Evolutionary conservation across 768 basidiomycete genomes (phyloP), one percentile per base, ranked within the genome.

Genomic region (Mycena indigotica): DNA sequence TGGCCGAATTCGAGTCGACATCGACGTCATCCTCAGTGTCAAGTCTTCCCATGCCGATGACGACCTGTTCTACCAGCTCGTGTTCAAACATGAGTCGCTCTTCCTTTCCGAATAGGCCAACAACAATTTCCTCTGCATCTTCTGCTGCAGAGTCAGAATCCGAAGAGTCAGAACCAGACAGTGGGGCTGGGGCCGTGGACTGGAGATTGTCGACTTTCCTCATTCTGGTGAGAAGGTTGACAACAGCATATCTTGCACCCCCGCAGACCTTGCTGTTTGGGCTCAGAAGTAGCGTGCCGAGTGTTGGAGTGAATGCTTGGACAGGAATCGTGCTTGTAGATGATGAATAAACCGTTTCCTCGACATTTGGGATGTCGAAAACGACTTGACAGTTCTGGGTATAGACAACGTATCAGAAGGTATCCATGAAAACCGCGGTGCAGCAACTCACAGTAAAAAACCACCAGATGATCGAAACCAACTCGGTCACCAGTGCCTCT

Each of bases 401-500:
- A 38, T 55, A 48, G 52, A 17, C 17, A 48, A 53, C 54, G 55
- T 45, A n/a, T 55, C 21, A 41, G 57, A 23, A 63, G 46, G 28
- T 53, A 41, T 5, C 29, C 10, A 28, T 38, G n/a, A 16, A 51
- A 49, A 50, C 58, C 46, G 50, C 41, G 29, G 55, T 52, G 28
- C 26, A 32, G 61, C 70, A 12, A 44, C 55, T 28, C 55, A 85
- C 86, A 54, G 87, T 84, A 65, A 92, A 86, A 73, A 96, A 98
- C 87, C 93, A 96, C 93, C 93, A 97, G 48, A 97, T 83, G 63
- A 96, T 84, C 50, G 82, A 75, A 32, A 91, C 85, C 10, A 98
- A 77, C 62, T 91, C 87, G 2, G 84, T 80, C 1, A 91, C 87
- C 23, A 97, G 84, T 5, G 92, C 91, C 70, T 95, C 94, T 69